Evolutionary conservation across 305 asterid species (phyloP), one percentile per base, ranked within the genome.

Genomic region (Fraxinus platypoda): DNA sequence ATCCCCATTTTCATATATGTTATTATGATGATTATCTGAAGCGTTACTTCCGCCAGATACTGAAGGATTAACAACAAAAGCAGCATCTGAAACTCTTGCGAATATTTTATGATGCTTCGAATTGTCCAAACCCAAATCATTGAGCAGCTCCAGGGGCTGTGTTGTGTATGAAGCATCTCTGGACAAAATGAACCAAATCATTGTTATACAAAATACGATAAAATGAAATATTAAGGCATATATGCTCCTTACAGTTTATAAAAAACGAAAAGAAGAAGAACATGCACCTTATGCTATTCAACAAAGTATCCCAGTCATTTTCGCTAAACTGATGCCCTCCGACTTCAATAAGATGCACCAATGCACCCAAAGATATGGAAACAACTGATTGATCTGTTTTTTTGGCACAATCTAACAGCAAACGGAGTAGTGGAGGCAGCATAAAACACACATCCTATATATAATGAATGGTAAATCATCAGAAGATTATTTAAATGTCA

Each of bases 321-420:
- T 93, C 93, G 86, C 97, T 97, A 87, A 97, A 97, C 84, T 97
- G 99, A 89, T 93, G 98, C 77, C 99, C 99, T 85, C 99, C 99
- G 89, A 94, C 98, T 87, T 97, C 99, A 83, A 91, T 89, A 85
- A 97, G 98, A 89, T 97, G 98, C 88, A 95, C 98, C 78, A 97
- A 84, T 81, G 98, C 99, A 86, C 97, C 98, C 85, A 97, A 84
- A 82, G 99, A 97, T 82, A 97, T 91, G 82, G 99, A 91, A 86
- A 91, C 98, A 79, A 97, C 98, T 73, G 98, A 88, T 72, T 97
- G 98, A 91, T 97, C 98, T 15, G 94, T 83, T 89, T 94, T 93
- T 92, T 97, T 95, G 87, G 99, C 98, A 87, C 98, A 97, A 88
- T 97, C 97, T 92, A 97, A 90, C 85, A 97, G 90, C 91, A 97